Evolutionary conservation across 2,329 filamentous ascomycete genomes (phyloP), one percentile per base, ranked within the genome.

Genomic region (Xylaria arbuscula): DNA sequence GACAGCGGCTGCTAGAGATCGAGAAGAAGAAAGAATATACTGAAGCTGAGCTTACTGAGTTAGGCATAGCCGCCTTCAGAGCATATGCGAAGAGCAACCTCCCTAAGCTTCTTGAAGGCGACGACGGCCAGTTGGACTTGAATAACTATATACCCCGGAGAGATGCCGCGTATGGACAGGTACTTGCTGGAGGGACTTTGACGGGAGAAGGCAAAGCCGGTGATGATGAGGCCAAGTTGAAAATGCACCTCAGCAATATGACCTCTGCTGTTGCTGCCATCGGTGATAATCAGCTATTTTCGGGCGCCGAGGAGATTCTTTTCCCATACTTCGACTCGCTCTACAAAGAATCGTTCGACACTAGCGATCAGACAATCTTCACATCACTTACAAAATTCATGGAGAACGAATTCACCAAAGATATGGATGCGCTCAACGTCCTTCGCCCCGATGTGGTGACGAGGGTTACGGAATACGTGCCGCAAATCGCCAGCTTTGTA

Each of bases 381-480:
- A 96, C 92, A 2, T 89, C 92, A 71, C 86, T 98, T 34, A 97
- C 95, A 0, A 87, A 92, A 79, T 91, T 90, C 76, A 97, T 94
- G 83, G 95, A 98, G 80, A 84, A 88, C n/a, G 87, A 93, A 15
- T 98, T 98, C 80, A 92, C 92, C 78, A 89, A 92, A 66, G 95
- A 98, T 76, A 94, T 98, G 91, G 87, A 89, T 69, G 89, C 90
- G 7, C 83, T 98, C 59, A 98, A 98, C 75, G 93, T 97, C 11
- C 84, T 95, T 47, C 86, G 90, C 24, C 94, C 95, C 0, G 92
- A 97, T 75, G 87, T 92, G 40, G 83, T 97, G 32, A 97, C 94
- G 0, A 86, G 94, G 65, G 95, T 98, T n/a, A 97, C 94, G 0
- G 93, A 97, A 75, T 98, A 96, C 74, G 92, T 95, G 3, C 90